These are phyloP conservation scores for Ustilago loliicola DNA, from an alignment of 1,284 basidiomycete species.

Conservation along the genomic window DNA sequence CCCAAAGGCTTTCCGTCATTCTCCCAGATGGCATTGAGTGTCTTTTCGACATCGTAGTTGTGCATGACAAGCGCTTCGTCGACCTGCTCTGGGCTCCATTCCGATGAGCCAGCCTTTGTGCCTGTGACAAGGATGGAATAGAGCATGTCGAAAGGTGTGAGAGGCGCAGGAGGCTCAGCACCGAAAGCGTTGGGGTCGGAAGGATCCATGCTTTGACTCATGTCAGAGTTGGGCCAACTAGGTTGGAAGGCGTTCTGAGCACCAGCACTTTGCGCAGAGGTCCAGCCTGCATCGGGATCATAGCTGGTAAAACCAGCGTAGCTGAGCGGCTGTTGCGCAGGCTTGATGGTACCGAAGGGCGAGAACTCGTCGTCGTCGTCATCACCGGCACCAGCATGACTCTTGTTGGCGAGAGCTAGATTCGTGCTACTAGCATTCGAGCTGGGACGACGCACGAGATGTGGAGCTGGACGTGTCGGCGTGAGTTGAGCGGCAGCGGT, in stretches of 20 bases:
- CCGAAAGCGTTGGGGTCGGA: slow-evolving; percentile 20
- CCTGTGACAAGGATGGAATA: slow-evolving; percentile 81
- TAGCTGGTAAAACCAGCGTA: slow-evolving; percentile 34
- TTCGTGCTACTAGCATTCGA: slow-evolving; percentile 53
- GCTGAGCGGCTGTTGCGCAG: slow-evolving; percentile 38
- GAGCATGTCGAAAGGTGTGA: slow-evolving; percentile 97
- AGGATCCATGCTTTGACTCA: slow-evolving; percentile 9
- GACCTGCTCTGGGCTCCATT: slow-evolving; percentile 82
- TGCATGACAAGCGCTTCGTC: slow-evolving; percentile 90
- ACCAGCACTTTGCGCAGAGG: slow-evolving; percentile 19
- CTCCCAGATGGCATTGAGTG: slow-evolving; percentile 92
- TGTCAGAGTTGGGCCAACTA: slow-evolving; percentile 13
- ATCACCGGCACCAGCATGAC: slow-evolving; percentile 65
- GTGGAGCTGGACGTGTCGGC: slow-evolving; percentile 31
- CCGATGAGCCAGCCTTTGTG: slow-evolving; percentile 51
- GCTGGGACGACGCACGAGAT: slow-evolving; percentile 42
- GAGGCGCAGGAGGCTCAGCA: slow-evolving; percentile 76
- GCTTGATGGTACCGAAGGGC: slow-evolving; percentile 71
- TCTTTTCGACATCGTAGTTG: slow-evolving; percentile 92
- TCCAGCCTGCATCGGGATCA: slow-evolving; percentile 43
- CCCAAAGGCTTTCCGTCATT: slow-evolving; percentile 59
- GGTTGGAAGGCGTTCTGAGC: slow-evolving; percentile 8
- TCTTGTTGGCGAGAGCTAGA: slow-evolving; percentile 56
- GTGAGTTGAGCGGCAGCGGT: slow-evolving; percentile 26
- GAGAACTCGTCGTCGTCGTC: slow-evolving; percentile 76